Percentiles rank a stretch among this genome's conserved stretches.
These are phyloP conservation scores for Fragilaria radians DNA, from an alignment of 108 stramenopile genomes.

Conservation along the genomic window DNA sequence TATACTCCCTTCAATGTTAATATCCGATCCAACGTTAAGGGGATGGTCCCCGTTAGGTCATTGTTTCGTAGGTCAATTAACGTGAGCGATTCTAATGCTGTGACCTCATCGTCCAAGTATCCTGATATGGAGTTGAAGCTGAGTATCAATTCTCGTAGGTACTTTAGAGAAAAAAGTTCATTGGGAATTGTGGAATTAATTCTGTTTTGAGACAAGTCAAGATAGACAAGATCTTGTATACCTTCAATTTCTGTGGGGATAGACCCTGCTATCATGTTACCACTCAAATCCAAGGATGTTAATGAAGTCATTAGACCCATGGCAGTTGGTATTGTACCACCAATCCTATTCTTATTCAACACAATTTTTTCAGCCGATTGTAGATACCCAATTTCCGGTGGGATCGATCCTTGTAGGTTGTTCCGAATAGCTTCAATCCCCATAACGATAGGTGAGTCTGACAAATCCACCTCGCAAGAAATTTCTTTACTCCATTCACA, in stretches of 20 bases:
- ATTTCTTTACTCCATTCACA: neutral
- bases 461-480: neutral
- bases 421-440: constrained; percentile 10
- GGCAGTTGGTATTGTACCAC: constrained; percentile 14
- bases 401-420: constrained; percentile 10
- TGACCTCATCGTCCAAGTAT: constrained; percentile 9
- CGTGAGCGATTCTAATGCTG: neutral
- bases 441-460: neutral
- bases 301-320: constrained; percentile 27
- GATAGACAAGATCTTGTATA: constrained; percentile 13
- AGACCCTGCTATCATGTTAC: constrained; percentile 30
- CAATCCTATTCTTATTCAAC: neutral
- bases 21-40: neutral
- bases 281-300: constrained; percentile 23
- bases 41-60: constrained; percentile 15
- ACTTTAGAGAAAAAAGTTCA: constrained; percentile 13
- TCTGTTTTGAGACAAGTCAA: constrained; percentile 7
- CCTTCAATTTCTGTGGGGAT: constrained; percentile 29
- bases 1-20: neutral
- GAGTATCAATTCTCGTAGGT: constrained; percentile 1
- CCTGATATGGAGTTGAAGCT: constrained; percentile 9
- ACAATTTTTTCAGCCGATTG: neutral
- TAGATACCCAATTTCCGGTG: constrained; percentile 7
- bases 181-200: constrained; percentile 33
- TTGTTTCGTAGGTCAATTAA: constrained; percentile 8